Conservation (phyloP, 164 flowering plant genomes). For the Vitis vinifera region DNA sequence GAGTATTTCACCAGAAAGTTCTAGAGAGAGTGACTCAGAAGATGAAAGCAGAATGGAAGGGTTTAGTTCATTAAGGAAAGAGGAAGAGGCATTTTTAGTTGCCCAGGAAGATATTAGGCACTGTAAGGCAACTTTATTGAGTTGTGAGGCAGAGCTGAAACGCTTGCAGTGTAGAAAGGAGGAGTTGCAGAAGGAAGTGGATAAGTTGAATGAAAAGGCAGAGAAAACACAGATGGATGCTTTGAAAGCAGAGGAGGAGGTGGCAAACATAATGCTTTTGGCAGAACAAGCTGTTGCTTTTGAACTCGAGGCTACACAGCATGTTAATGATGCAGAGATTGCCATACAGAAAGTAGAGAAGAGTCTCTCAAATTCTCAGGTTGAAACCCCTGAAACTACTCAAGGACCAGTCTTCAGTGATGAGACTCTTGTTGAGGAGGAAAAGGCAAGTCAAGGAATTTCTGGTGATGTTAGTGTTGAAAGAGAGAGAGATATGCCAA, state of each 20-base stretch:
- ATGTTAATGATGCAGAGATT: slow-evolving; percentile 90
- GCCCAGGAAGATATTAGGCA: slow-evolving; percentile 64
- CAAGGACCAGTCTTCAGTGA: slow-evolving; percentile 28
- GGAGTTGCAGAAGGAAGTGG: slow-evolving; percentile 78
- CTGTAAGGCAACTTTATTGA: slow-evolving; percentile 43
- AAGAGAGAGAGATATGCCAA: slow-evolving; percentile 26
- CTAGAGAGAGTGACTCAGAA: slow-evolving; percentile 28
- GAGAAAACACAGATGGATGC: slow-evolving; percentile 68
- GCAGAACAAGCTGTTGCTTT: slow-evolving; percentile 98
- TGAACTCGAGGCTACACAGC: slow-evolving; percentile 84
- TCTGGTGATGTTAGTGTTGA: slow-evolving; percentile 31
- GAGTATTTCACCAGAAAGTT: slow-evolving; percentile 24
- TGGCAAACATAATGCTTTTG: slow-evolving; percentile 85
- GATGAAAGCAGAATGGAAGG: slow-evolving; percentile 5
- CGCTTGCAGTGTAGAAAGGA: slow-evolving; percentile 64
- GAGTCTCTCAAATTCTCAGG: slow-evolving; percentile 29
- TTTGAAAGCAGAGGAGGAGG: slow-evolving; percentile 91
- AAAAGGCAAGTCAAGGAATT: slow-evolving; percentile 26
- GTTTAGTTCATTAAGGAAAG: slow-evolving; percentile 19
- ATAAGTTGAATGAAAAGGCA: slow-evolving; percentile 66
- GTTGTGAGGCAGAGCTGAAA: slow-evolving; percentile 62
- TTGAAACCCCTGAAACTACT: slow-evolving; percentile 35
- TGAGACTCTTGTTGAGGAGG: slow-evolving; percentile 41
- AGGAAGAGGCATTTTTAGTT: slow-evolving; percentile 42
- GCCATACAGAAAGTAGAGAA: slow-evolving; percentile 80